These are phyloP conservation scores for Zymoseptoria ardabiliae DNA, from an alignment of 2,329 filamentous ascomycete species.

Conservation along the genomic window DNA sequence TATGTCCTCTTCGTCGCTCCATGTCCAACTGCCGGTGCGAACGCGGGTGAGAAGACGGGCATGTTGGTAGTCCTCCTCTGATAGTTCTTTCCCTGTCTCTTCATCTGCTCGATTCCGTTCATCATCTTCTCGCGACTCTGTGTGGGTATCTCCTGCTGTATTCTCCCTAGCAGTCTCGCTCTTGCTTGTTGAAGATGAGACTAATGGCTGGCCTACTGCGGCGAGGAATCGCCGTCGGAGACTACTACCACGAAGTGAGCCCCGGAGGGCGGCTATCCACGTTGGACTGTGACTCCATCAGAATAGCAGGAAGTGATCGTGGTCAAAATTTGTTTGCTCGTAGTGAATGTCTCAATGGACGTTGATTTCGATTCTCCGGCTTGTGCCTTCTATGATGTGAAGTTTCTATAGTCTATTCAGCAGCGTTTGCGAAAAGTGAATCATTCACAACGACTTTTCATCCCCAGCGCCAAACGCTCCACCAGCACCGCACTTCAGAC, in stretches of 20 bases:
- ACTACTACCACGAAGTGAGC: not conserved
- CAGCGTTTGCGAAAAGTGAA: not conserved
- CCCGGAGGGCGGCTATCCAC: not conserved
- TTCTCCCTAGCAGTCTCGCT: not conserved
- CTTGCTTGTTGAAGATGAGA: not conserved
- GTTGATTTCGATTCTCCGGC: not conserved
- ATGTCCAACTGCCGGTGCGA: not conserved
- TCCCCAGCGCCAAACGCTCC: slow-evolving; percentile 51
- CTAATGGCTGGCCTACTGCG: not conserved
- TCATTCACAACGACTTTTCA: slow-evolving; percentile 2
- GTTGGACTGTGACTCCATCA: not conserved
- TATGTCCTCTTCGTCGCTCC: not conserved
- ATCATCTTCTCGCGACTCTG: not conserved
- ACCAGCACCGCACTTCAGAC: slow-evolving; percentile 58
- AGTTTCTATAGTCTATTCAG: not conserved
- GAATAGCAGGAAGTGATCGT: not conserved
- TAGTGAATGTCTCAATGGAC: not conserved
- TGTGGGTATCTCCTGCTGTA: not conserved
- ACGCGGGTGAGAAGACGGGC: not conserved
- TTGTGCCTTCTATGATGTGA: not conserved
- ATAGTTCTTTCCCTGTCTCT: not conserved
- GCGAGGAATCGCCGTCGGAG: not conserved
- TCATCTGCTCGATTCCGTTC: not conserved
- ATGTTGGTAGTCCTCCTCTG: not conserved
- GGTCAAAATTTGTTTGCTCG: not conserved